phyloP scores from a whole-genome alignment of 176 grass and related monocot genomes.

The Triticum dicoccoides region DNA sequence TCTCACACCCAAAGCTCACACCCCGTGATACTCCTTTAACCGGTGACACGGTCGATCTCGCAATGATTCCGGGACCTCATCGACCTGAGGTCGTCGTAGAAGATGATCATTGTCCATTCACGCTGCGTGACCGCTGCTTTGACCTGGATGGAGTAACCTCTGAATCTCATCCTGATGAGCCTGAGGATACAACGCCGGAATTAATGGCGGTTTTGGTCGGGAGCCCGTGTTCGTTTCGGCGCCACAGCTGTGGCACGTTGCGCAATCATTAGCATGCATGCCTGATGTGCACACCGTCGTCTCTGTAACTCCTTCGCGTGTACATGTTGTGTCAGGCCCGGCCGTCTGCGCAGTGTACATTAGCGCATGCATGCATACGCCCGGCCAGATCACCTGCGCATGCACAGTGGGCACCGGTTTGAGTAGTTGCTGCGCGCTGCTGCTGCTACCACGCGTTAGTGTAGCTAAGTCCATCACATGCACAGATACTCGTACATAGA shows the following conservation, averaged over 20 bases:
- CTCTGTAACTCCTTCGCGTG: background rate
- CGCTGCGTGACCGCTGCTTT: background rate
- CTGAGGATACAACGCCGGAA: constrained; percentile 8
- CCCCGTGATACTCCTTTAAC: background rate
- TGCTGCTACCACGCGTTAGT: background rate
- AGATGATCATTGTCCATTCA: background rate
- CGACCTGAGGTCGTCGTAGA: background rate
- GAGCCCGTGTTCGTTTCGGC: constrained; percentile 43
- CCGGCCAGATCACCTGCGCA: background rate
- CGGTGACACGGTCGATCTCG: background rate
- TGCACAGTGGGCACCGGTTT: background rate
- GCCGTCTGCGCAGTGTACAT: background rate
- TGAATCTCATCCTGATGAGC: background rate
- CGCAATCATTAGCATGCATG: constrained; percentile 31
- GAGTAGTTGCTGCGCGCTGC: background rate
- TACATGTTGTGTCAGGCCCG: background rate
- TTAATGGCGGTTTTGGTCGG: constrained; percentile 47
- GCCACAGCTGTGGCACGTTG: constrained; percentile 20
- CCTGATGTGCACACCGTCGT: background rate
- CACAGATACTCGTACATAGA: background rate
- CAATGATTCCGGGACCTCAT: constrained; percentile 7
- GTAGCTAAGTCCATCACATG: background rate
- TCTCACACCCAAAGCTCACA: background rate
- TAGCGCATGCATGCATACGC: background rate
- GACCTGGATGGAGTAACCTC: background rate